Conservation (phyloP, 2,329 filamentous ascomycete species). For the Sporothrix brasiliensis region DNA sequence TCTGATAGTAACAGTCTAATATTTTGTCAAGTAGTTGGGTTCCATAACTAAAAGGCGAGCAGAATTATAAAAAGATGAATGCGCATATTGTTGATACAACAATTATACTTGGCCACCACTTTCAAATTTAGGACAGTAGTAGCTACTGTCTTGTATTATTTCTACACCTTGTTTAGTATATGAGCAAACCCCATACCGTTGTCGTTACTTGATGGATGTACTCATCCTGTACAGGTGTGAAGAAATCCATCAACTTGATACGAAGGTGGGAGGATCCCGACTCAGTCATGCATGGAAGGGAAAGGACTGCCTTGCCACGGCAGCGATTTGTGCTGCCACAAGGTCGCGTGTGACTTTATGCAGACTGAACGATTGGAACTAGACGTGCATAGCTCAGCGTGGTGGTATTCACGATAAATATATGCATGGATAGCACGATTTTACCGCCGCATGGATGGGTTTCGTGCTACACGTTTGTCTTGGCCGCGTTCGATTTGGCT, state of each 20-base stretch:
- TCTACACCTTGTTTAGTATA: too few relatives aligned
- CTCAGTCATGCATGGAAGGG: background rate
- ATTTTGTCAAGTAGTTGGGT: too few relatives aligned
- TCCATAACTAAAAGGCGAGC: too few relatives aligned
- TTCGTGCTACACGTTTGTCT: background rate
- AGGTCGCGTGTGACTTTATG: background rate
- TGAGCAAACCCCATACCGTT: too few relatives aligned
- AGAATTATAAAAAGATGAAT: too few relatives aligned
- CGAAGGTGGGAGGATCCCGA: background rate
- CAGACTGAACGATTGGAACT: background rate
- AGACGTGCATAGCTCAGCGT: background rate
- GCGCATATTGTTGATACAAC: too few relatives aligned
- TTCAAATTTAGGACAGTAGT: too few relatives aligned
- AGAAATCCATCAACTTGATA: background rate
- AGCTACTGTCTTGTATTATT: too few relatives aligned
- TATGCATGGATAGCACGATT: background rate
- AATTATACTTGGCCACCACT: too few relatives aligned
- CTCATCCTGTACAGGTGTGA: background rate
- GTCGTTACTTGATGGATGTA: too few relatives aligned
- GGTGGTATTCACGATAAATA: background rate
- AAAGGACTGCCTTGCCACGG: constrained; percentile 1
- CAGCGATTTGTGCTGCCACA: background rate
- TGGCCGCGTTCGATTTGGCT: background rate
- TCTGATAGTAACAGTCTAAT: too few relatives aligned
- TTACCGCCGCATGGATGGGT: constrained; percentile 1